Conservation (phyloP, 805 yeast genomes). For the Phaffomyces opuntiae region DNA sequence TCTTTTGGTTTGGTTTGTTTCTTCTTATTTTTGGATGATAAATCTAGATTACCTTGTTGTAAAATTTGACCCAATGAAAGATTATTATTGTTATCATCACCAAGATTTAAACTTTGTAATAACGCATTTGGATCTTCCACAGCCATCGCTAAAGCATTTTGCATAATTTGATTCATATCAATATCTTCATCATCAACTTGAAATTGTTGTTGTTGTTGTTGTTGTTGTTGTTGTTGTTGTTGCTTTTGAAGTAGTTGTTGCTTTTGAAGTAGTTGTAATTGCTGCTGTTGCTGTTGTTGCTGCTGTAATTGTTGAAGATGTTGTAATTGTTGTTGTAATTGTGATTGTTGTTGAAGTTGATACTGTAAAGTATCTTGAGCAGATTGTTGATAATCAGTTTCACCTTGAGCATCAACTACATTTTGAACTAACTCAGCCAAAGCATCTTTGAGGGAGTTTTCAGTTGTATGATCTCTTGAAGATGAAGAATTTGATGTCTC, state of each 20-base stretch:
- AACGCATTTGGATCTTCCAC: conserved; percentile 48
- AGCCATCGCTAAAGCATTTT: conserved; percentile 72
- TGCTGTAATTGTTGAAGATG: conserved; percentile 2
- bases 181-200: conserved; percentile 36
- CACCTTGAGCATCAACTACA: conserved; percentile 36
- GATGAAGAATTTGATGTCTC: no score
- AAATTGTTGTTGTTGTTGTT: conserved; percentile 1
- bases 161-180: conserved; percentile 68
- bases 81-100: conserved; percentile 5
- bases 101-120: conserved; percentile 32
- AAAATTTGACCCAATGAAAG: conserved; percentile 17
- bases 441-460: conserved; percentile 36
- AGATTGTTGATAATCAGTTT: conserved; percentile 5
- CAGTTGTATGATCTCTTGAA: no score
- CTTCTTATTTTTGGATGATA: not conserved
- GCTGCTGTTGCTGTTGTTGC: conserved; percentile 2
- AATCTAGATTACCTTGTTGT: conserved; percentile 19
- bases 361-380: conserved; percentile 1
- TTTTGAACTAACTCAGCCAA: conserved; percentile 49
- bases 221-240: conserved; percentile 1
- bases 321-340: not conserved
- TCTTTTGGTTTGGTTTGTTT: conserved; percentile 10
- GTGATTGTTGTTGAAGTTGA: conserved; percentile 3
- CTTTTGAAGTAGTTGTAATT: not conserved
- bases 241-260: conserved; percentile 1